Evolutionary conservation across 2,329 filamentous ascomycete genomes (phyloP), one percentile per base, ranked within the genome.

Genomic region (Ceratocystis cacaofunesta): DNA sequence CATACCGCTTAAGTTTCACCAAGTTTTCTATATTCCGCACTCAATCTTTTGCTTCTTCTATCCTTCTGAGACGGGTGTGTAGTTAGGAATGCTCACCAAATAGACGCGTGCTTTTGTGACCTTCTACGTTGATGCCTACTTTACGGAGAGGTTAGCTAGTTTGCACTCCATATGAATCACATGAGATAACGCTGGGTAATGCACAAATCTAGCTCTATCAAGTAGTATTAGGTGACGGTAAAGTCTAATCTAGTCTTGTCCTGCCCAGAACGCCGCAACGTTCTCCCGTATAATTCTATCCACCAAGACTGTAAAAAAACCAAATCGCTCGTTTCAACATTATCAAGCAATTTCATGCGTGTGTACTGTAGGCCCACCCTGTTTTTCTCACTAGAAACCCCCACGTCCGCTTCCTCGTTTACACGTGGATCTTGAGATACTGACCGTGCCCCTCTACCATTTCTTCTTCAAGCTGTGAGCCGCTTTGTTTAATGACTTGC

Each of bases 401-500:
- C 52, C 22, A 30, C 30, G 36, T 25, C 44, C 10, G 61, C 17
- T 3, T 30, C 36, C 28, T 28, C 46, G 12, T 25, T 12, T 50
- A 67, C 19, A 65, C 36, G 36, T 55, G 46, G 1, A 67, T 67
- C 58, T 50, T 65, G 19, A 67, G 63, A 58, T 67, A 67, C 10
- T 62, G 63, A 28, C 66, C 66, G n/a, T 62, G 46, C 12, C 63
- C 66, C 41, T 58, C 62, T 22, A 62, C 15, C 19, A 32, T 67
- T 30, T 62, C 66, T 50, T 65, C 63, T 25, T 65, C 62, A 58
- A 61, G 65, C 28, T 57, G 30, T 32, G 41, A 65, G 7, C 66
- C 66, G 25, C 52, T 62, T 36, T 62, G n/a, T 17, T 48, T 46
- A 19, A 67, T 58, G 19, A 55, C 32, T 41, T 52, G 55, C 10